Percentiles rank a stretch among this genome's conserved stretches.
Evolutionary conservation across 352 stramenopile genomes (phyloP).

Genomic region (Elongisporangium senticosum): DNA sequence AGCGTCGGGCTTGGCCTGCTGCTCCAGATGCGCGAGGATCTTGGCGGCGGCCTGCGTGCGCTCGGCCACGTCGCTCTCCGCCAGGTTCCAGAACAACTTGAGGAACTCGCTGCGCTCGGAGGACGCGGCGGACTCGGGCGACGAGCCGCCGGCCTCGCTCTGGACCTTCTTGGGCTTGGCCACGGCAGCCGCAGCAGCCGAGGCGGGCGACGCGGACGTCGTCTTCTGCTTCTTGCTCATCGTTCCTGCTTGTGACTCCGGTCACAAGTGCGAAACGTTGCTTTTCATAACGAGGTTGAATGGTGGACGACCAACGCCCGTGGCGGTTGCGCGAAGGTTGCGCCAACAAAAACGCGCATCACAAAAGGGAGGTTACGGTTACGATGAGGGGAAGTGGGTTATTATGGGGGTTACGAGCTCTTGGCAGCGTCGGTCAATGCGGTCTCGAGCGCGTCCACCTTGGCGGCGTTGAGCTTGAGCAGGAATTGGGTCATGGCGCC

Average conservation of each 20-base stretch:
- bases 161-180: not conserved
- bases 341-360: not conserved
- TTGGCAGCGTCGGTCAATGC: constrained; percentile 7
- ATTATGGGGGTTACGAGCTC: constrained; percentile 12
- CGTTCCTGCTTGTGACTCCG: not conserved
- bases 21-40: constrained; percentile 45
- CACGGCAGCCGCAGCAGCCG: constrained; percentile 6
- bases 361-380: not conserved
- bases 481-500: constrained; percentile 57
- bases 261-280: not conserved
- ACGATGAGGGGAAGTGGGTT: not conserved
- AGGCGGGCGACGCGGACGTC: constrained; percentile 1
- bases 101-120: constrained; percentile 64
- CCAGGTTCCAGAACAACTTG: constrained; percentile 86
- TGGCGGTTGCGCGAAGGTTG: constrained; percentile 18
- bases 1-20: constrained; percentile 16
- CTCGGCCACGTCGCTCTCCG: constrained; percentile 59
- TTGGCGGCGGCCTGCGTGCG: constrained; percentile 55
- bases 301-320: constrained; percentile 19
- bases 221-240: constrained; percentile 23
- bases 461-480: constrained; percentile 65
- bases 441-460: constrained; percentile 53
- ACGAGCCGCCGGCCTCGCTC: not conserved
- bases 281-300: constrained; percentile 13
- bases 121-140: not conserved